Evolutionary conservation across 2,329 filamentous ascomycete species (phyloP).

Genomic region (Fusarium virguliforme): DNA sequence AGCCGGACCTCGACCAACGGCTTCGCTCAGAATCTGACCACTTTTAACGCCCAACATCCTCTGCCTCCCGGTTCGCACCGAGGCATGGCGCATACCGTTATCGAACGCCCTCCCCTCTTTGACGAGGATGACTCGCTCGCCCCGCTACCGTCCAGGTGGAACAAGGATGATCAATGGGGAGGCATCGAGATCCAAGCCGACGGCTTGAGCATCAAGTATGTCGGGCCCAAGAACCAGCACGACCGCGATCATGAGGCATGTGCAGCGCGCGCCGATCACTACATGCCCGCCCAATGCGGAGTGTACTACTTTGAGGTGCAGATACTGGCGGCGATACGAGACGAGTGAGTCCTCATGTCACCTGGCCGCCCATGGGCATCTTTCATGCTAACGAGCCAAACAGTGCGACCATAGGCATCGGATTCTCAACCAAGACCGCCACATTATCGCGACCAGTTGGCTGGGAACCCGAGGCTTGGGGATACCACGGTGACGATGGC

Average conservation of each 20-base stretch:
- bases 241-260: conserved; percentile 82
- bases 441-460: conserved; percentile 72
- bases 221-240: conserved; percentile 62
- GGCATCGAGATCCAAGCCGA: conserved; percentile 82
- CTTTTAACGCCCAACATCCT: conserved; percentile 58
- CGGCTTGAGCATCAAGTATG: conserved; percentile 79
- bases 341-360: conserved; percentile 66
- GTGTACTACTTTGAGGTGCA: conserved; percentile 93
- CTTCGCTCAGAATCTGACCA: conserved; percentile 62
- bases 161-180: conserved; percentile 80
- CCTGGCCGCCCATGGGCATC: background rate
- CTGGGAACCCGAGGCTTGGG: conserved; percentile 79
- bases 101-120: conserved; percentile 78
- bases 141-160: conserved; percentile 88
- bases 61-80: conserved; percentile 72
- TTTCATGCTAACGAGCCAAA: conserved; percentile 22
- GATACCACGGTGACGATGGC: conserved; percentile 79
- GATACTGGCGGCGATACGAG: conserved; percentile 66
- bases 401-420: conserved; percentile 75
- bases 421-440: conserved; percentile 71
- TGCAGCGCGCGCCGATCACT: conserved; percentile 85
- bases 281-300: conserved; percentile 90
- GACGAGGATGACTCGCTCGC: conserved; percentile 74
- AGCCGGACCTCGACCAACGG: conserved; percentile 43
- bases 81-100: conserved; percentile 86